Evolutionary conservation across 2,329 filamentous ascomycete species (phyloP).

Genomic region (Cryphonectria parasitica): DNA sequence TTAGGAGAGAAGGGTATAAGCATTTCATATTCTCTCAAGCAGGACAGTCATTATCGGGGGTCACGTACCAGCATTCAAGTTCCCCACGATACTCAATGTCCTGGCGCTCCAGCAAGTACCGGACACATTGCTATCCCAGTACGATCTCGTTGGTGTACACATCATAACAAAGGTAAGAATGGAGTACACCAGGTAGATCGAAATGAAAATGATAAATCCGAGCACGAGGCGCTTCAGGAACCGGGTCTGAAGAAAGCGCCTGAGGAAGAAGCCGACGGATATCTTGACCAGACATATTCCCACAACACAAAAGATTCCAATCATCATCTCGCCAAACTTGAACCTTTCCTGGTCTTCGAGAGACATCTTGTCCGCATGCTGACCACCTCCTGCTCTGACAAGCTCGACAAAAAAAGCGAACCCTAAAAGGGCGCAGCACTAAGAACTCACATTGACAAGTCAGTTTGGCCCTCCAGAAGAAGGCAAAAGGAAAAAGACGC

Average conservation of each 20-base stretch:
- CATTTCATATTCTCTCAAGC: no score
- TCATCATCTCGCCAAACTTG: constrained; percentile 10
- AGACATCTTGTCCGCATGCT: constrained; percentile 1
- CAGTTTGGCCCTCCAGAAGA: not conserved
- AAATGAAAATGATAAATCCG: constrained; percentile 5
- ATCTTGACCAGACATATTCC: constrained; percentile 13
- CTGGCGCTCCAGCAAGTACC: constrained; percentile 5
- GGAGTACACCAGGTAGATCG: constrained; percentile 6
- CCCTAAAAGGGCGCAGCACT: not conserved
- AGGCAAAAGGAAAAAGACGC: not conserved
- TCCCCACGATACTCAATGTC: constrained; percentile 1
- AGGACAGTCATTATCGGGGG: not conserved
- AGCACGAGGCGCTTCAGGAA: constrained; percentile 1
- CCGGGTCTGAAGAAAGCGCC: constrained; percentile 7
- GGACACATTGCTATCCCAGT: constrained; percentile 7
- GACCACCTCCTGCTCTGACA: constrained; percentile 5
- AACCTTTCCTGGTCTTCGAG: not conserved
- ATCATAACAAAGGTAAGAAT: constrained; percentile 4
- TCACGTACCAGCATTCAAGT: constrained; percentile 12
- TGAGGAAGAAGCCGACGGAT: constrained; percentile 14
- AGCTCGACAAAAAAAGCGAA: constrained; percentile 4
- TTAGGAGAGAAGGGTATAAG: not conserved
- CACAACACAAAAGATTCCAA: constrained; percentile 3
- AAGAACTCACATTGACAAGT: not conserved
- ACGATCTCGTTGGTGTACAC: constrained; percentile 8